Conservation (phyloP, 2,329 filamentous ascomycete genomes). For the Calonectria pteridis region DNA sequence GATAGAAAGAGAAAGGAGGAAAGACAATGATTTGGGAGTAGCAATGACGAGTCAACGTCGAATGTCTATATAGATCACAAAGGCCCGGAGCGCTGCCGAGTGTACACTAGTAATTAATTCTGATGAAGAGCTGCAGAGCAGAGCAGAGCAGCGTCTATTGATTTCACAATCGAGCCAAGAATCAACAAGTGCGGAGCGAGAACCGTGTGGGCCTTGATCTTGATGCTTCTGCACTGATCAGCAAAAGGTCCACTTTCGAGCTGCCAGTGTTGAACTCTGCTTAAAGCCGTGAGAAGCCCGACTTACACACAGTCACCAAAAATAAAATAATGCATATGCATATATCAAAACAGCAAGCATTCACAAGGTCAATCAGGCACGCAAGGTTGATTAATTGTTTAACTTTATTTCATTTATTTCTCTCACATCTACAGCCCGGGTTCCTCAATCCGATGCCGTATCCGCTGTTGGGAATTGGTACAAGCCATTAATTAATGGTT, state of each 20-base stretch:
- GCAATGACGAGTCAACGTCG: slow-evolving; percentile 13
- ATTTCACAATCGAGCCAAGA: neutral
- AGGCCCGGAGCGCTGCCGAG: slow-evolving; percentile 1
- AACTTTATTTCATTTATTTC: slow-evolving; percentile 20
- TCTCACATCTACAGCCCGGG: slow-evolving; percentile 14
- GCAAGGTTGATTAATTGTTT: neutral
- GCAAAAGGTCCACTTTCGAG: neutral
- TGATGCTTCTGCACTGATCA: neutral
- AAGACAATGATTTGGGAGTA: neutral
- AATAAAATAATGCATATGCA: neutral
- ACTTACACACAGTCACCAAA: neutral
- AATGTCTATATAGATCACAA: slow-evolving; percentile 4
- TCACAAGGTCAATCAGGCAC: neutral
- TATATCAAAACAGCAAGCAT: neutral
- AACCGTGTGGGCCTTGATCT: too few species aligned
- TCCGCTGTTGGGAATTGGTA: neutral
- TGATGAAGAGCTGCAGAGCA: neutral
- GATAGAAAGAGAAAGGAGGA: neutral
- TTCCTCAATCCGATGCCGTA: slow-evolving; percentile 5
- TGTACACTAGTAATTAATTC: slow-evolving; percentile 9
- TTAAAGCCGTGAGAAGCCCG: neutral
- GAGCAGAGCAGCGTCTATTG: neutral
- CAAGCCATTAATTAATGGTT: slow-evolving; percentile 3
- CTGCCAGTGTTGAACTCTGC: neutral
- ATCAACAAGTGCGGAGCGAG: neutral